phyloP scores from a whole-genome alignment of 177 flowering plant species.

The Telopea speciosissima region DNA sequence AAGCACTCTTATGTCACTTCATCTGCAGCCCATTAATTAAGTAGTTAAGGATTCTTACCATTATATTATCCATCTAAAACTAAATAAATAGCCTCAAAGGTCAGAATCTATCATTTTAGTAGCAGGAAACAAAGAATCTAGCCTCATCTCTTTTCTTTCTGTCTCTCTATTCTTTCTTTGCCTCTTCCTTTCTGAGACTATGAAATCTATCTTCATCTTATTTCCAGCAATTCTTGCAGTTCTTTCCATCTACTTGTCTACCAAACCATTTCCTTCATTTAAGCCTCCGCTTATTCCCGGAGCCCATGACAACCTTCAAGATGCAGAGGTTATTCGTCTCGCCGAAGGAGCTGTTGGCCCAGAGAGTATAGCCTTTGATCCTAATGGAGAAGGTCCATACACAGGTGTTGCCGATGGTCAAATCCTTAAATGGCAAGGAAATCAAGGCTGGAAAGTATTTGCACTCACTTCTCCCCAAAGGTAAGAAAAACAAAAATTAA shows the following conservation, averaged over 20 bases:
- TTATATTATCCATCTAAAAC: no score
- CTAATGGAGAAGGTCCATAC: conserved; percentile 57
- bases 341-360: conserved; percentile 52
- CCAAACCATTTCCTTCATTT: conserved; percentile 8
- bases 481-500: neutral
- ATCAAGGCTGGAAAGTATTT: conserved; percentile 43
- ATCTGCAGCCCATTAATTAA: no score
- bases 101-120: no score
- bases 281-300: conserved; percentile 28
- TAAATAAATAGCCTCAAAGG: no score
- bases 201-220: conserved; percentile 12
- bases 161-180: no score
- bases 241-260: conserved; percentile 8
- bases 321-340: conserved; percentile 13
- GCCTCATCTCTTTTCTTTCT: no score
- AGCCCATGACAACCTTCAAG: conserved; percentile 24
- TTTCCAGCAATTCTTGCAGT: conserved; percentile 11
- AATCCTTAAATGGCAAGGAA: conserved; percentile 41
- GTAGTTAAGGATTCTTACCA: no score
- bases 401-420: conserved; percentile 73
- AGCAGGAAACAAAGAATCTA: no score
- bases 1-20: no score
- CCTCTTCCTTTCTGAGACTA: neutral
- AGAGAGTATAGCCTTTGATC: conserved; percentile 66
- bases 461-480: conserved; percentile 33